Conservation (phyloP, 768 basidiomycete species). For the Mycena galericulata region DNA sequence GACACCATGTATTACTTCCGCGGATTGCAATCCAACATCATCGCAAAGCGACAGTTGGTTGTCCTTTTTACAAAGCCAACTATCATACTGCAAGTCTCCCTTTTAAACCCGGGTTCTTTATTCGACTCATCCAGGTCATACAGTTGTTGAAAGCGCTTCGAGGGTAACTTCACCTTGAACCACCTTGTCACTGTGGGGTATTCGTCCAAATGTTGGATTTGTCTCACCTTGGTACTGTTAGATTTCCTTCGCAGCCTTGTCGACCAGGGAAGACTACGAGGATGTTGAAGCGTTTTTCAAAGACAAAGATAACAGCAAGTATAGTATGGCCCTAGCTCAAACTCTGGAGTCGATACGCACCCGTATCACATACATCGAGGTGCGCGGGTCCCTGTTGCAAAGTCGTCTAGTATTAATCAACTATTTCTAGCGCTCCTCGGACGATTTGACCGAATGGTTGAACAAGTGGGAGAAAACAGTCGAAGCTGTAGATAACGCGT, state of each 20-base stretch:
- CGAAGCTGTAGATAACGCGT: constrained; percentile 38
- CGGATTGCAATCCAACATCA: constrained; percentile 67
- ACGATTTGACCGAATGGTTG: constrained; percentile 69
- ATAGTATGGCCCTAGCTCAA: constrained; percentile 72
- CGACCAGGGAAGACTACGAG: constrained; percentile 75
- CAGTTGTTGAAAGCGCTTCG: constrained; percentile 78
- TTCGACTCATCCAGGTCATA: constrained; percentile 12
- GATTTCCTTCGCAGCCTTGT: constrained; percentile 59
- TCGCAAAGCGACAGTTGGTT: constrained; percentile 64
- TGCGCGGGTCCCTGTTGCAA: constrained; percentile 40
- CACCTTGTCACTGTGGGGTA: constrained; percentile 63
- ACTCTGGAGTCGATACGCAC: constrained; percentile 76
- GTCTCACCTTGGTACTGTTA: constrained; percentile 29
- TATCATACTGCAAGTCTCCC: constrained; percentile 66
- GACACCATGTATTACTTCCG: constrained; percentile 75
- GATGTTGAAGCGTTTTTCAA: constrained; percentile 80
- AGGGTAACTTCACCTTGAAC: constrained; percentile 72
- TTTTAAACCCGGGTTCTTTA: background rate
- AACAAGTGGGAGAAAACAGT: constrained; percentile 48
- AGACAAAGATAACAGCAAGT: constrained; percentile 79
- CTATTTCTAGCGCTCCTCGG: constrained; percentile 63
- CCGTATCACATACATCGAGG: constrained; percentile 71
- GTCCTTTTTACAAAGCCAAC: constrained; percentile 77
- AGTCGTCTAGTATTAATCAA: constrained; percentile 1
- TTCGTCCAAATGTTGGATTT: background rate